Conservation (phyloP, 805 yeast genomes). For the Cyberlindnera maclurae region DNA sequence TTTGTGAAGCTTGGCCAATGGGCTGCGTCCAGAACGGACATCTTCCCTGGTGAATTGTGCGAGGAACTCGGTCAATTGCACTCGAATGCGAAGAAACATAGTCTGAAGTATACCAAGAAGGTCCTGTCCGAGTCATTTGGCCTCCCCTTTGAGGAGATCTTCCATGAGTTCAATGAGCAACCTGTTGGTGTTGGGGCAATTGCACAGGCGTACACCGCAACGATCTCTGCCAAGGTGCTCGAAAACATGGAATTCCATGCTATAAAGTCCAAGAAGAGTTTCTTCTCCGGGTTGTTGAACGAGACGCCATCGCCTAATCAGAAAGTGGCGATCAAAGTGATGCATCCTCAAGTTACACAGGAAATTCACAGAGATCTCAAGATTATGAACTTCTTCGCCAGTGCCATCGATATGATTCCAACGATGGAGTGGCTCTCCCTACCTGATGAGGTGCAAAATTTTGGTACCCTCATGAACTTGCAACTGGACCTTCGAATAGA, state of each 20-base stretch:
- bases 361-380: constrained; percentile 73
- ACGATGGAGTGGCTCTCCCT: constrained; percentile 97
- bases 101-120: constrained; percentile 49
- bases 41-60: constrained; percentile 76
- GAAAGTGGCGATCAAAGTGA: constrained; percentile 82
- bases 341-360: constrained; percentile 79
- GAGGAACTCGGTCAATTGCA: constrained; percentile 70
- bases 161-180: constrained; percentile 63
- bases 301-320: constrained; percentile 32
- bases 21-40: constrained; percentile 97
- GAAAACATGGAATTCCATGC: constrained; percentile 25
- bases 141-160: constrained; percentile 55
- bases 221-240: constrained; percentile 42
- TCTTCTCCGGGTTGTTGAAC: constrained; percentile 8
- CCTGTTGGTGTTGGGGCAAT: constrained; percentile 98
- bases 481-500: constrained; percentile 90
- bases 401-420: constrained; percentile 62
- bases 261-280: constrained; percentile 19
- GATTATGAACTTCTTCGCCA: constrained; percentile 80
- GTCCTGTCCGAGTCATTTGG: constrained; percentile 54
- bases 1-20: constrained; percentile 93
- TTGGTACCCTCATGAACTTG: constrained; percentile 74
- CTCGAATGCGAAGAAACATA: constrained; percentile 75
- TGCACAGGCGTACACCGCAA: constrained; percentile 88
- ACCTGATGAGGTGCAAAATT: constrained; percentile 91